phyloP scores from a whole-genome alignment of 768 basidiomycete species.

The Inosperma sp. region DNA sequence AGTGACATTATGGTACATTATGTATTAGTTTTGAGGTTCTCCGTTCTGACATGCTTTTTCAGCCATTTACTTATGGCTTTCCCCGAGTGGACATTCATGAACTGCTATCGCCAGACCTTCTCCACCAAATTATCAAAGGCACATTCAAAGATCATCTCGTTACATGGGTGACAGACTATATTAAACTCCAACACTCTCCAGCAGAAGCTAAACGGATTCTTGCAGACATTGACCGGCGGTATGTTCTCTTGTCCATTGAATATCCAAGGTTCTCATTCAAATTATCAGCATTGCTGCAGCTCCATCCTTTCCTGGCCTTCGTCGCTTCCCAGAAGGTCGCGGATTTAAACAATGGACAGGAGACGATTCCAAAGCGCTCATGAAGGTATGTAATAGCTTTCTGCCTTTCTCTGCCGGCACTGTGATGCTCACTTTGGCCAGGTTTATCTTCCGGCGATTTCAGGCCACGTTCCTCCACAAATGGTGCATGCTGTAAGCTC shows the following conservation, averaged over 20 bases:
- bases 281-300: constrained; percentile 6
- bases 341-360: constrained; percentile 26
- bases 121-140: constrained; percentile 12
- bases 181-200: constrained; percentile 2
- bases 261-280: background rate
- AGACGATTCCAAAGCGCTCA: constrained; percentile 26
- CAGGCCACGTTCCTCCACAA: constrained; percentile 17
- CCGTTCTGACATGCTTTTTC: background rate
- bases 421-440: constrained; percentile 7
- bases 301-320: constrained; percentile 10
- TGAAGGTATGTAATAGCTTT: constrained; percentile 20
- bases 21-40: too few species aligned
- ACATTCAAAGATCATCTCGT: constrained; percentile 13
- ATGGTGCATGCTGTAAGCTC: constrained; percentile 15
- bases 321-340: constrained; percentile 19
- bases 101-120: constrained; percentile 8
- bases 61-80: constrained; percentile 5
- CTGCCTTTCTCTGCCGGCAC: background rate
- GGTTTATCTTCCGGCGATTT: constrained; percentile 24
- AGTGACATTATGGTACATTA: constrained; percentile 11
- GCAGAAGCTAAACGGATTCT: constrained; percentile 1
- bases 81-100: constrained; percentile 9
- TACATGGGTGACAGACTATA: constrained; percentile 8
- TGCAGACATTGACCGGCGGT: constrained; percentile 10
- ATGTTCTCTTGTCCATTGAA: background rate